Percentiles rank a stretch among this genome's conserved stretches.
Evolutionary conservation across 176 grass and related monocot species (phyloP).

Genomic region (Aegilops longissima): DNA sequence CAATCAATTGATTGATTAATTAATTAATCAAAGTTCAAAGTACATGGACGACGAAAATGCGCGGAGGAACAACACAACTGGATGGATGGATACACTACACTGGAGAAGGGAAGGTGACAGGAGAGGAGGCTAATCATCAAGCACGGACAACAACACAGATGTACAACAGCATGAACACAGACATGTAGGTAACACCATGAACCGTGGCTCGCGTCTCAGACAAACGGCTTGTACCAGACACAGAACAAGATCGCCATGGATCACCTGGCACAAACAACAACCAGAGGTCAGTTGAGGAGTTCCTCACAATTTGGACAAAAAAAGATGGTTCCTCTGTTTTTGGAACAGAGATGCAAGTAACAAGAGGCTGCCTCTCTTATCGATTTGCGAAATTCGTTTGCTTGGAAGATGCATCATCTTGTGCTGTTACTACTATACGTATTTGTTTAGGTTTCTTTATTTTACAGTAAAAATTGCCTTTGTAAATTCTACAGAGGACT

Average conservation of each 20-base stretch:
- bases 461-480: too few species aligned
- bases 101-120: background rate
- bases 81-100: background rate
- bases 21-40: constrained; percentile 5
- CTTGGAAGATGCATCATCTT: background rate
- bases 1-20: constrained; percentile 8
- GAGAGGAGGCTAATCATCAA: background rate
- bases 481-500: too few species aligned
- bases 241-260: background rate
- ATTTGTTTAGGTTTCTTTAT: too few species aligned
- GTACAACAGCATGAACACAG: constrained; percentile 4
- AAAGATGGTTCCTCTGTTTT: background rate
- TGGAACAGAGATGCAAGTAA: background rate
- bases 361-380: background rate
- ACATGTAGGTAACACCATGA: background rate
- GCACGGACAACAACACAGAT: background rate
- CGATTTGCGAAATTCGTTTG: background rate
- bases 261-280: constrained; percentile 16
- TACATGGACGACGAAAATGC: constrained; percentile 10
- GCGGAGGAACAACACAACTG: constrained; percentile 17
- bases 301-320: too few species aligned
- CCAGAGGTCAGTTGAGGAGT: too few species aligned
- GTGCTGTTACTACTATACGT: too few species aligned
- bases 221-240: background rate
- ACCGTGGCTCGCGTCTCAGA: background rate